Conservation (phyloP, 805 yeast genomes). For the Ogataea populi-albae region DNA sequence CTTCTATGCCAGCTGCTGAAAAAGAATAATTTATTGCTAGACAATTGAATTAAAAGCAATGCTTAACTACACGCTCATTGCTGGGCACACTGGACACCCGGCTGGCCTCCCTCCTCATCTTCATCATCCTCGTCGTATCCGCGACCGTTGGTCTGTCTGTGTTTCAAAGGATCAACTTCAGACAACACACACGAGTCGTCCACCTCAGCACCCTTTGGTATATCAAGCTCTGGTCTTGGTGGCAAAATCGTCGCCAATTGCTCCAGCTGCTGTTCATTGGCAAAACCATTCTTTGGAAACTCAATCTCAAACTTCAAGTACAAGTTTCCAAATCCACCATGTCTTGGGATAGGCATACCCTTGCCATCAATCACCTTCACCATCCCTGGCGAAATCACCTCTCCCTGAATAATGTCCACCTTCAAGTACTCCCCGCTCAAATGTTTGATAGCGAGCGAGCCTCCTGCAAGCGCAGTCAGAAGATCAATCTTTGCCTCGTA, state of each 20-base stretch:
- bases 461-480: slow-evolving; percentile 95
- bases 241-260: slow-evolving; percentile 78
- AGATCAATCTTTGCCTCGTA: slow-evolving; percentile 87
- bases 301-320: slow-evolving; percentile 81
- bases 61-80: no score
- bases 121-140: slow-evolving; percentile 49
- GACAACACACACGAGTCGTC: slow-evolving; percentile 54
- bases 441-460: slow-evolving; percentile 82
- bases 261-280: slow-evolving; percentile 71
- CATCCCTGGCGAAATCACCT: slow-evolving; percentile 81
- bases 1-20: no score
- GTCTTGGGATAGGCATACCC: slow-evolving; percentile 96
- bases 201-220: slow-evolving; percentile 72
- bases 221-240: slow-evolving; percentile 54
- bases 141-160: slow-evolving; percentile 29
- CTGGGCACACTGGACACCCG: slow-evolving; percentile 91
- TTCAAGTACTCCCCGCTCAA: slow-evolving; percentile 89
- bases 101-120: slow-evolving; percentile 59
- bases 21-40: no score
- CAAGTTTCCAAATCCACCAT: slow-evolving; percentile 85
- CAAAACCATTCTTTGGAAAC: slow-evolving; percentile 77
- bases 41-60: no score
- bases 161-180: slow-evolving; percentile 30
- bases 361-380: slow-evolving; percentile 82
- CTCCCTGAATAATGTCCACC: slow-evolving; percentile 83